These are phyloP conservation scores for Suillus luteus DNA, from an alignment of 768 basidiomycete species.

Conservation along the genomic window DNA sequence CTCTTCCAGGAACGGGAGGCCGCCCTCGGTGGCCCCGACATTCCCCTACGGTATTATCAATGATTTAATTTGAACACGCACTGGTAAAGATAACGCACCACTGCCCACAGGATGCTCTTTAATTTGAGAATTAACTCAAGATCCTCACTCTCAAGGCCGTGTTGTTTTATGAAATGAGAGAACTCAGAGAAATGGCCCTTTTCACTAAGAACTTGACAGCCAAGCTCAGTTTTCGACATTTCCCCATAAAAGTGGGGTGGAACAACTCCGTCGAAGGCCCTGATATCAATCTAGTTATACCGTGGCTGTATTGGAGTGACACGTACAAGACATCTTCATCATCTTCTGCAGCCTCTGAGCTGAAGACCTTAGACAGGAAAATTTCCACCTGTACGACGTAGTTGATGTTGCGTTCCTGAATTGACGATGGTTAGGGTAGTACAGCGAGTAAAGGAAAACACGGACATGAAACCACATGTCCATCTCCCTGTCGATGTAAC, in stretches of 20 bases:
- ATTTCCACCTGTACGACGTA: constrained; percentile 96
- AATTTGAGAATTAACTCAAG: constrained; percentile 82
- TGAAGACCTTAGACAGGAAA: constrained; percentile 81
- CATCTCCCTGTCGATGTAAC: constrained; percentile 94
- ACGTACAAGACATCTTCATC: constrained; percentile 66
- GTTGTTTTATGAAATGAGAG: constrained; percentile 84
- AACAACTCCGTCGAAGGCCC: constrained; percentile 83
- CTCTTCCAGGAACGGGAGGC: constrained; percentile 93
- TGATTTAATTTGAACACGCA: not conserved
- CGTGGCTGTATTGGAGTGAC: not conserved
- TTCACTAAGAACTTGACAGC: constrained; percentile 87
- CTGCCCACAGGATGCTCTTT: constrained; percentile 96
- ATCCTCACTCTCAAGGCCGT: constrained; percentile 84
- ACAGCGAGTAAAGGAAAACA: constrained; percentile 2
- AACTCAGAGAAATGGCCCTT: constrained; percentile 92
- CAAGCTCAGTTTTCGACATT: constrained; percentile 94
- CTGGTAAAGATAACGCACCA: constrained; percentile 55
- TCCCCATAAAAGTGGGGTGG: constrained; percentile 98
- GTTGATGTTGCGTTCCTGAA: constrained; percentile 86
- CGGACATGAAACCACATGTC: constrained; percentile 94
- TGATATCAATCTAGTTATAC: constrained; percentile 26
- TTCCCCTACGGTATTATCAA: constrained; percentile 65
- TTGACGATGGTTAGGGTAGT: constrained; percentile 14
- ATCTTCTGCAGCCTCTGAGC: constrained; percentile 51
- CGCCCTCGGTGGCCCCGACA: constrained; percentile 87